Evolutionary conservation across 2,329 filamentous ascomycete genomes (phyloP).

Genomic region (Botryotinia globosa): DNA sequence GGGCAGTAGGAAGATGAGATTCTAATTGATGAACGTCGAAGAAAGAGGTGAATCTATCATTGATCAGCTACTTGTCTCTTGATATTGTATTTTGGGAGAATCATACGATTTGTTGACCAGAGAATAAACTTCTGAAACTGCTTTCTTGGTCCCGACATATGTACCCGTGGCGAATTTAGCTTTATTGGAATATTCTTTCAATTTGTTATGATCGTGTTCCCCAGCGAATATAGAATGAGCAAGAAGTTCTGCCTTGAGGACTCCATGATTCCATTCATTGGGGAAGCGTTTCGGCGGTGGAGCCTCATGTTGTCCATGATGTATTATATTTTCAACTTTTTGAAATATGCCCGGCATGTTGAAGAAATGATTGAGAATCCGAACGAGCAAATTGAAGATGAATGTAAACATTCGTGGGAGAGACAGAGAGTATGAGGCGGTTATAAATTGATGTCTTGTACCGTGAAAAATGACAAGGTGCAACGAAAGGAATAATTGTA

Average conservation of each 20-base stretch:
- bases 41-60: conserved; percentile 13
- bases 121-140: conserved; percentile 9
- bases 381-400: background rate
- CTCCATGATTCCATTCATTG: conserved; percentile 13
- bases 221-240: conserved; percentile 16
- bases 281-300: background rate
- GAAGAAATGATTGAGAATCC: background rate
- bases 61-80: background rate
- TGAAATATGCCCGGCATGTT: background rate
- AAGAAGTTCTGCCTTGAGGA: conserved; percentile 15
- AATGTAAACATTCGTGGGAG: background rate
- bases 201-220: background rate
- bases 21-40: conserved; percentile 17
- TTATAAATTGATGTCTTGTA: background rate
- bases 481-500: background rate
- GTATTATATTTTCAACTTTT: conserved; percentile 8
- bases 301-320: conserved; percentile 1
- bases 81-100: background rate
- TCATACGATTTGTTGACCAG: conserved; percentile 15
- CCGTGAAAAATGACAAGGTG: background rate
- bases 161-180: conserved; percentile 11
- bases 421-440: background rate
- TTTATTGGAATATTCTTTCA: background rate
- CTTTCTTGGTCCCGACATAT: conserved; percentile 17
- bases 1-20: background rate